These are phyloP conservation scores for Populus alba DNA, from an alignment of 345 rosid genomes.

Conservation along the genomic window DNA sequence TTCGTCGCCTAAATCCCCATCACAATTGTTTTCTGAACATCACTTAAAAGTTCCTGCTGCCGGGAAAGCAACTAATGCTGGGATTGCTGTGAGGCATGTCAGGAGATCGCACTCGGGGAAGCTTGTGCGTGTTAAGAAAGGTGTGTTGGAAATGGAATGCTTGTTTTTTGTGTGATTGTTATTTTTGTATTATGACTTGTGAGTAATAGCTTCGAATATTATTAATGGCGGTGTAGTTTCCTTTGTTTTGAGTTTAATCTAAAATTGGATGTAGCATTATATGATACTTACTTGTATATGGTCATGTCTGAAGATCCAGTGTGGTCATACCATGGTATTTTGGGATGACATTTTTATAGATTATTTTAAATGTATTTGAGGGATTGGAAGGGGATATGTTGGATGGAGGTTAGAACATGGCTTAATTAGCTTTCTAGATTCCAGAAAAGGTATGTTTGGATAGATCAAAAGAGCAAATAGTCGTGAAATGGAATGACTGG, in stretches of 20 bases:
- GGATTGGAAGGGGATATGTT: not conserved
- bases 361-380: not conserved
- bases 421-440: not conserved
- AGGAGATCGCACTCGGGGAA: conserved; percentile 88
- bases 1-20: conserved; percentile 49
- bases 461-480: not conserved
- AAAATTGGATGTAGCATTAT: not conserved
- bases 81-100: conserved; percentile 69
- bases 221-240: not conserved
- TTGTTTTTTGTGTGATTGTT: not conserved
- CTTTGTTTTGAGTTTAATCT: not conserved
- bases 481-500: not conserved
- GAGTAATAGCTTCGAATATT: not conserved
- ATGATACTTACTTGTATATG: not conserved
- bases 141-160: conserved; percentile 30
- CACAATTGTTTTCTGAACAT: conserved; percentile 57
- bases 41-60: conserved; percentile 60
- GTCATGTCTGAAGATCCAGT: not conserved
- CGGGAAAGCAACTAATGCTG: conserved; percentile 59
- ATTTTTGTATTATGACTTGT: not conserved
- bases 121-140: conserved; percentile 74
- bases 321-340: not conserved
- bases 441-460: not conserved
- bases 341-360: not conserved
- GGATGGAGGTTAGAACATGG: not conserved